These are phyloP conservation scores for Pseudopyricularia javanii DNA, from an alignment of 2,329 filamentous ascomycete genomes.

Conservation along the genomic window DNA sequence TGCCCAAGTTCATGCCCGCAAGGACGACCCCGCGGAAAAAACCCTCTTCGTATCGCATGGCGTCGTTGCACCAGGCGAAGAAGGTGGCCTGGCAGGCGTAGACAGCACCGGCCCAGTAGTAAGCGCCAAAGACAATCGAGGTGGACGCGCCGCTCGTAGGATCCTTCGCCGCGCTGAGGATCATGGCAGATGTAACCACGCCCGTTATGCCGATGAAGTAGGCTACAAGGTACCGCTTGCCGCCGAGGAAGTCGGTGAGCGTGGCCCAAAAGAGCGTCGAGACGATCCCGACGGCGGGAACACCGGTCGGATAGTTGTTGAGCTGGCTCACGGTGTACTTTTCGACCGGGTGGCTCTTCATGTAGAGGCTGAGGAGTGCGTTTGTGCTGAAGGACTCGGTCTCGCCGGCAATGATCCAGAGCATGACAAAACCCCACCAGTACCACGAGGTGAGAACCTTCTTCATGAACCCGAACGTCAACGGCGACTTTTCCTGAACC, in stretches of 20 bases:
- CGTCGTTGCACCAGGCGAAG: constrained; percentile 66
- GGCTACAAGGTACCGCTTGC: constrained; percentile 52
- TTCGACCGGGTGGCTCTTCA: constrained; percentile 32
- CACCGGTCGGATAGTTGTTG: constrained; percentile 45
- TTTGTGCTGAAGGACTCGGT: constrained; percentile 61
- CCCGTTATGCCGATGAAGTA: constrained; percentile 57
- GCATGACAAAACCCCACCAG: constrained; percentile 53
- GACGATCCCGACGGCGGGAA: constrained; percentile 42
- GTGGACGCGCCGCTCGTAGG: constrained; percentile 28
- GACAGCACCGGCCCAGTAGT: constrained; percentile 58
- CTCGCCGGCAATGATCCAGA: constrained; percentile 61
- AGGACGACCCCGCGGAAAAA: constrained; percentile 54
- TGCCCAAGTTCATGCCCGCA: constrained; percentile 60
- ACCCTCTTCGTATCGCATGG: constrained; percentile 50
- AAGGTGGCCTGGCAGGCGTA: constrained; percentile 66
- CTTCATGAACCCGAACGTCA: constrained; percentile 37
- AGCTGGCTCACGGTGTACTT: constrained; percentile 33
- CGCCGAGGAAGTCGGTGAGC: constrained; percentile 50
- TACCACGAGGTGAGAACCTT: constrained; percentile 47
- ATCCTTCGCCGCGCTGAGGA: constrained; percentile 37
- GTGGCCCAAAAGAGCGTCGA: constrained; percentile 59
- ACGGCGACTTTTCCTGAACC: constrained; percentile 25
- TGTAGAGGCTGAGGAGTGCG: constrained; percentile 37
- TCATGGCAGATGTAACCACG: constrained; percentile 47
- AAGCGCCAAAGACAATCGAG: constrained; percentile 46